A percentile compares a stretch with the other conserved stretches of the same genome.
These are phyloP conservation scores for Camellia sinensis DNA, from an alignment of 148 eudicot species.

Conservation along the genomic window DNA sequence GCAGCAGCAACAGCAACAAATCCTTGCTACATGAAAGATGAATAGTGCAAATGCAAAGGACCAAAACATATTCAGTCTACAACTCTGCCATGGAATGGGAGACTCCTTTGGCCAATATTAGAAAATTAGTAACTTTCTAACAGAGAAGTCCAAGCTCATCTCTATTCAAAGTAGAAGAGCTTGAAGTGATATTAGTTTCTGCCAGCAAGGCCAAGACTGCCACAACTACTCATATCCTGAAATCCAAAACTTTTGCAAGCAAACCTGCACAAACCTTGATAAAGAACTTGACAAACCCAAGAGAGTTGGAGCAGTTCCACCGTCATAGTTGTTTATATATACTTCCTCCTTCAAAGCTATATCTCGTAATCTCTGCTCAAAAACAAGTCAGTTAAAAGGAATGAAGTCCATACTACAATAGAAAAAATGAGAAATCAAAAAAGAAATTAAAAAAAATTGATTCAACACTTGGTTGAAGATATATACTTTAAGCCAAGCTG, in stretches of 20 bases:
- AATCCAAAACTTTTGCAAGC: neutral
- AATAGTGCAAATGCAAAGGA: neutral
- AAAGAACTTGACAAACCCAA: slow-evolving; percentile 82
- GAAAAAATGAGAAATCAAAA: neutral
- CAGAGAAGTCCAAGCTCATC: neutral
- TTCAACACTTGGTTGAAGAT: neutral
- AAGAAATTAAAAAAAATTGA: neutral
- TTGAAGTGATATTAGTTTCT: slow-evolving; percentile 1
- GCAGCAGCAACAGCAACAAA: neutral
- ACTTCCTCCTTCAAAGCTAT: slow-evolving; percentile 83
- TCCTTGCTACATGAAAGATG: slow-evolving; percentile 7
- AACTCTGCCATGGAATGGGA: neutral
- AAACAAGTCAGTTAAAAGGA: slow-evolving; percentile 21
- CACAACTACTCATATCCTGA: slow-evolving; percentile 6
- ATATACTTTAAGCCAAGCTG: slow-evolving; percentile 70
- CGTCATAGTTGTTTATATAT: slow-evolving; percentile 37
- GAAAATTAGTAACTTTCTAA: neutral
- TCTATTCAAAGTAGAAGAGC: neutral
- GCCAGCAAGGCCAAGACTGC: neutral
- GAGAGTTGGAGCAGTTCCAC: slow-evolving; percentile 55
- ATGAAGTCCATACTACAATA: slow-evolving; percentile 1
- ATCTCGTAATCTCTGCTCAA: slow-evolving; percentile 65
- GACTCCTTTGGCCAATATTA: slow-evolving; percentile 1
- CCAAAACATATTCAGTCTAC: neutral
- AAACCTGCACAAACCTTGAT: slow-evolving; percentile 57